A percentile compares a stretch with the other conserved stretches of the same genome.
Evolutionary conservation across 768 basidiomycete genomes (phyloP).

Genomic region (Sporobolomyces roseus): DNA sequence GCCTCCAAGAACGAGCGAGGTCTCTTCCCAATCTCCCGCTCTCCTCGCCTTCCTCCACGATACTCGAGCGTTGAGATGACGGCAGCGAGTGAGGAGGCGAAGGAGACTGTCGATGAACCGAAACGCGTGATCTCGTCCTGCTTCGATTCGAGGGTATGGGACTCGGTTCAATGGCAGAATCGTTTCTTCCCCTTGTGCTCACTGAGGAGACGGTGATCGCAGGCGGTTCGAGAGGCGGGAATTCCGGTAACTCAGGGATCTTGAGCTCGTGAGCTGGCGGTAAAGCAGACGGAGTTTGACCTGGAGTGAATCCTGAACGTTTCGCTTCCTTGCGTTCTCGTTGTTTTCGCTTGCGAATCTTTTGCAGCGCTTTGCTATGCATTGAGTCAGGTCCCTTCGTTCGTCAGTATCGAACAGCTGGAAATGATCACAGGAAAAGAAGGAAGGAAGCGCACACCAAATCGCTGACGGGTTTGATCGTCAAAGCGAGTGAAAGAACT

Average conservation of each 20-base stretch:
- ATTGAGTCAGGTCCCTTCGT: no score
- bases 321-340: constrained; percentile 6
- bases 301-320: not conserved
- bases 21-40: no score
- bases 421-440: not conserved
- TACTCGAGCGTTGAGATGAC: not conserved
- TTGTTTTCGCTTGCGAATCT: constrained; percentile 9
- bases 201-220: not conserved
- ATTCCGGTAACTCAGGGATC: not conserved
- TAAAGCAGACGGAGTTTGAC: constrained; percentile 1
- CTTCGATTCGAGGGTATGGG: no score
- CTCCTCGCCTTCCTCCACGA: constrained; percentile 9
- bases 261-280: not conserved
- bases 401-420: no score
- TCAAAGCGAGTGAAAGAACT: constrained; percentile 29
- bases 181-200: no score
- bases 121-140: no score
- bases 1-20: no score
- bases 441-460: constrained; percentile 4
- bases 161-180: no score
- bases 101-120: not conserved
- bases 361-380: constrained; percentile 6
- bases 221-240: not conserved
- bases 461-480: constrained; percentile 27
- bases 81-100: not conserved